Percentiles rank a stretch among this genome's conserved stretches.
Conservation (phyloP, 2,329 filamentous ascomycete species). For the Alternaria angustiovoidea region DNA sequence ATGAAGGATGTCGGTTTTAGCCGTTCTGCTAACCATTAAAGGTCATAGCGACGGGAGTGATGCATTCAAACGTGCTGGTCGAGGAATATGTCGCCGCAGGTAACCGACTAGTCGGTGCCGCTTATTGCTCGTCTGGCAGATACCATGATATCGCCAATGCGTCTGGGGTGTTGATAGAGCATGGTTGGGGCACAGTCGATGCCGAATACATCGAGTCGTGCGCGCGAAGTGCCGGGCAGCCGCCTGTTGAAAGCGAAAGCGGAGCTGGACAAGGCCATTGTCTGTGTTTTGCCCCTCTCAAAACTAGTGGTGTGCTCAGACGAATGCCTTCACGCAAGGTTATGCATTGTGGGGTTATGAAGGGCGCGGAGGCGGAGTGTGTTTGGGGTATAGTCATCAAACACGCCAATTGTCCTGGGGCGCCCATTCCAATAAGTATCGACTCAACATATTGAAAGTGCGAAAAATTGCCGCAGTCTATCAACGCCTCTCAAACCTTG, state of each 20-base stretch:
- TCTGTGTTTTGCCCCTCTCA: background rate
- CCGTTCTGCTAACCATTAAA: background rate
- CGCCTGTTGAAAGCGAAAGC: conserved; percentile 4
- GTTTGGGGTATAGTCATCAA: background rate
- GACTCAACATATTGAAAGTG: background rate
- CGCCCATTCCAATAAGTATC: background rate
- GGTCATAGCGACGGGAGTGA: conserved; percentile 1
- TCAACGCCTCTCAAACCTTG: background rate
- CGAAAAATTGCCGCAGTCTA: background rate
- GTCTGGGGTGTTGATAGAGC: background rate
- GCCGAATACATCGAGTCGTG: background rate
- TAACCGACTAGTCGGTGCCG: background rate
- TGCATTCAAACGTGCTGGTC: background rate
- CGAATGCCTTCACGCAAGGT: background rate
- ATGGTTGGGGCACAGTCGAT: background rate
- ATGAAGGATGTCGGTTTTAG: background rate
- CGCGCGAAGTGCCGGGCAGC: background rate
- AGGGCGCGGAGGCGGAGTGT: background rate
- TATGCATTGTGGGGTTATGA: background rate
- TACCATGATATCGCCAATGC: background rate
- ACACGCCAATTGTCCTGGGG: background rate
- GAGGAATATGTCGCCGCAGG: conserved; percentile 1
- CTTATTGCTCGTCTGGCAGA: background rate
- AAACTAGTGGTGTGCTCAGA: background rate
- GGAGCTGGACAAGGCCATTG: background rate